phyloP scores from a whole-genome alignment of 2,329 filamentous ascomycete genomes.

The Huntiella abstrusa region DNA sequence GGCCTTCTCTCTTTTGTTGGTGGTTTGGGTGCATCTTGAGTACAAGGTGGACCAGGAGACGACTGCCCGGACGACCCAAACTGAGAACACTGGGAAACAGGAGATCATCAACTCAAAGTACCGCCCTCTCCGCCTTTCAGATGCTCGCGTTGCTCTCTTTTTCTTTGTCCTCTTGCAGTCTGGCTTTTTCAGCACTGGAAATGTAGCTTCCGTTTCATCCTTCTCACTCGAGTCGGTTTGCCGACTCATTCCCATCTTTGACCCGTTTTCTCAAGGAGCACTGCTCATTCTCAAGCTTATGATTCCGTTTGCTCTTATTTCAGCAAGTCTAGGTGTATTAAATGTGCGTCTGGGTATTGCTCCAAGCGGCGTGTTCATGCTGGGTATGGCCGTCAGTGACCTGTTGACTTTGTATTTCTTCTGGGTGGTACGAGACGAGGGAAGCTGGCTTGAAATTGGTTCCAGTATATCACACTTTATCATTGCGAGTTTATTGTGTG shows the following conservation, averaged over 20 bases:
- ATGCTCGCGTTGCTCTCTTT: slow-evolving; percentile 76
- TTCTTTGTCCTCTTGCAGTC: slow-evolving; percentile 91
- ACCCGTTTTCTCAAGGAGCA: slow-evolving; percentile 78
- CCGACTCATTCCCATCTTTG: slow-evolving; percentile 78
- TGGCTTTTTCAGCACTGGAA: slow-evolving; percentile 92
- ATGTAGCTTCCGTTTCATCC: slow-evolving; percentile 80
- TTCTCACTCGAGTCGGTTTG: slow-evolving; percentile 85
- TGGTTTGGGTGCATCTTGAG: slow-evolving; percentile 86
- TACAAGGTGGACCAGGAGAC: slow-evolving; percentile 28
- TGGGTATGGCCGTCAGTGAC: slow-evolving; percentile 81
- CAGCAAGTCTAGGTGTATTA: slow-evolving; percentile 81
- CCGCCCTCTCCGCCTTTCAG: slow-evolving; percentile 59
- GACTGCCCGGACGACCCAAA: background rate
- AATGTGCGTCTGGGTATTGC: slow-evolving; percentile 71
- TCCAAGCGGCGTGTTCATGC: slow-evolving; percentile 80
- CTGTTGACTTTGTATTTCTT: slow-evolving; percentile 92
- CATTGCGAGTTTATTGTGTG: slow-evolving; percentile 74
- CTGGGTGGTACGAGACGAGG: slow-evolving; percentile 91
- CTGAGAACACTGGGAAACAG: slow-evolving; percentile 11
- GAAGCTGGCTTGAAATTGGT: slow-evolving; percentile 92
- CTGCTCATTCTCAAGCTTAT: slow-evolving; percentile 77
- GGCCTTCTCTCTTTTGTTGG: slow-evolving; percentile 61
- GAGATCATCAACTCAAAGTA: slow-evolving; percentile 17
- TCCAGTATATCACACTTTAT: slow-evolving; percentile 91
- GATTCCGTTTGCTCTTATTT: slow-evolving; percentile 82